These are phyloP conservation scores for Trichoderma erinaceum DNA, from an alignment of 495 filamentous ascomycete species.

Conservation along the genomic window DNA sequence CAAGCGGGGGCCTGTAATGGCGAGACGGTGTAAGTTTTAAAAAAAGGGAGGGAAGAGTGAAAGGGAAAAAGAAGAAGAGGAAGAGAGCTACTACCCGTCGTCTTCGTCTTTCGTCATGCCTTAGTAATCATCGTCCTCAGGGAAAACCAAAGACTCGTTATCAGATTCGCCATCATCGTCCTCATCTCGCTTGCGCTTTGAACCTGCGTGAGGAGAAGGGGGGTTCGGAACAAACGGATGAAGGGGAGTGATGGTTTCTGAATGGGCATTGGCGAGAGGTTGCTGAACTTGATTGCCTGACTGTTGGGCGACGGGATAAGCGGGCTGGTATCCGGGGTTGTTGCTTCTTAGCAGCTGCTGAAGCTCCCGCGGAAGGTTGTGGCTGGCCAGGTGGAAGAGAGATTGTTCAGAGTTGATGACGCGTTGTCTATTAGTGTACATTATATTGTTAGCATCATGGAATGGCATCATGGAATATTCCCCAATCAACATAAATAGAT, in stretches of 20 bases:
- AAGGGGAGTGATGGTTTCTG: no score
- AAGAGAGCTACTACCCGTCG: constrained; percentile 25
- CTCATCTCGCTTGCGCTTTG: background rate
- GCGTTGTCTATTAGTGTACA: constrained; percentile 57
- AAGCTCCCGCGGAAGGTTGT: constrained; percentile 73
- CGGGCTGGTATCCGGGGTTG: constrained; percentile 52
- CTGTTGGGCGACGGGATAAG: background rate
- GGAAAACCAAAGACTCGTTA: background rate
- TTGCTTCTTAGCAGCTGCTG: constrained; percentile 63
- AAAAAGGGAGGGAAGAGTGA: background rate
- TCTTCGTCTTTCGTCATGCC: constrained; percentile 28
- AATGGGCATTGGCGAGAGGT: no score
- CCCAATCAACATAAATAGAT: background rate
- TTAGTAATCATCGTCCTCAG: constrained; percentile 20
- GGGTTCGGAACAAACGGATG: no score
- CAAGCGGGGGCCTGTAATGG: constrained; percentile 69
- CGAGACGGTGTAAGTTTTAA: background rate
- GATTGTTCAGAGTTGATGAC: constrained; percentile 65
- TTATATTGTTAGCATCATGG: constrained; percentile 27
- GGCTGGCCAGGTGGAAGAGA: constrained; percentile 75
- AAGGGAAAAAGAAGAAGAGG: background rate
- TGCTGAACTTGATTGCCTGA: background rate
- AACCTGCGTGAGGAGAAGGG: background rate
- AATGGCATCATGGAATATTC: no score
- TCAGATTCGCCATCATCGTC: background rate